Evolutionary conservation across 225 moss, liverwort and hornwort genomes (phyloP), one percentile per base, ranked within the genome.

Genomic region (Neckera pumila): DNA sequence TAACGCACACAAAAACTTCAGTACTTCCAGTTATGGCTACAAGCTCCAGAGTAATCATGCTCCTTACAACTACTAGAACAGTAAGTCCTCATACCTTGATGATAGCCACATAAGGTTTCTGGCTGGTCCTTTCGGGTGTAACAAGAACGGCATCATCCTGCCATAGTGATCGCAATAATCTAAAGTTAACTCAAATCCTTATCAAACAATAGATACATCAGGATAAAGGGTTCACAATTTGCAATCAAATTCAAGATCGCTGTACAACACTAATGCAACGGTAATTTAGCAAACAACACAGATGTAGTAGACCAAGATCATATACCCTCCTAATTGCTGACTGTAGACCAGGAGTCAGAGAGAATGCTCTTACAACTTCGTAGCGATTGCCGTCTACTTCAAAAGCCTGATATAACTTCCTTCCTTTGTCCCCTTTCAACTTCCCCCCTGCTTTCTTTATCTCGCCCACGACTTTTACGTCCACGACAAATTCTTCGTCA

Each of bases 61-160:
- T 88, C 73, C 42, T 53, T 80, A 28, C 76, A 11, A 85, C 33
- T 58, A 42, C 21, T 66, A 79, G 42, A 86, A 67, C 83, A 77
- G 33, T 86, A 28, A 64, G 40, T 85, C 42, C 71, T 87, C 84
- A 69, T 81, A 97, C 97, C 94, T 98, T 98, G 70, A 98, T 97
- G 51, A 98, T 96, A 69, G 98, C 98, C 76, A 98, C 98, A 72
- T 97, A 98, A 63, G 97, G 97, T 80, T 98, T 98, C 87, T 98
- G 96, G 66, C 94, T 94, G 80, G 90, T 56, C 84, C 95, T 92
- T 89, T 96, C 98, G 54, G 98, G 97, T 28, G 95, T 94, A 79
- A 98, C 93, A 81, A 98, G 95, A 80, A 98, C 96, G 30, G 97
- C 90, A 80, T 97, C 98, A 88, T 98, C 98, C 97, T 97, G 94